A percentile compares a stretch with the other conserved stretches of the same genome.
Evolutionary conservation across 1,284 basidiomycete species (phyloP).

Genomic region (Cerioporus squamosus): DNA sequence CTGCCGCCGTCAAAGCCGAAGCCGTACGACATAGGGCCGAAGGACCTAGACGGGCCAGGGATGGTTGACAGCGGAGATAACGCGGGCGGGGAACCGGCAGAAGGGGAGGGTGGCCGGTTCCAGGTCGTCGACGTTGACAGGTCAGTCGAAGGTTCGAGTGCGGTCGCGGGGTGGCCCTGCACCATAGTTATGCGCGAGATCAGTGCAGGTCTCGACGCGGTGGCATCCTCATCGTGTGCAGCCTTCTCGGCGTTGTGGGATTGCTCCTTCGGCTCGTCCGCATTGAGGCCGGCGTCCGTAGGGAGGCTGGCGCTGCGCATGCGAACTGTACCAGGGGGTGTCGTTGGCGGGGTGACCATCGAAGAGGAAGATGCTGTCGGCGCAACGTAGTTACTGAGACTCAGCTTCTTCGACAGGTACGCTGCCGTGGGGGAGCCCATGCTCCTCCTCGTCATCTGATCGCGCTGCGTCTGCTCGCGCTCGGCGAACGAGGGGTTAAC

Average conservation of each 20-base stretch:
- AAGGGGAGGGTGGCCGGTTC: constrained; percentile 17
- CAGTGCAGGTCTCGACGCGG: constrained; percentile 1
- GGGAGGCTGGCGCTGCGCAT: constrained; percentile 24
- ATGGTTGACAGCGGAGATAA: constrained; percentile 16
- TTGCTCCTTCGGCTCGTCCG: constrained; percentile 19
- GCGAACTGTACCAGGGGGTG: constrained; percentile 26
- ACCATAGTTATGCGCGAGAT: constrained; percentile 3
- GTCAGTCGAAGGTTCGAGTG: constrained; percentile 12
- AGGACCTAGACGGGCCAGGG: constrained; percentile 15
- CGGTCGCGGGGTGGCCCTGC: constrained; percentile 10
- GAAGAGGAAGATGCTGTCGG: constrained; percentile 12
- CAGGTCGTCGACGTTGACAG: constrained; percentile 1
- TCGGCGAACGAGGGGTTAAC: constrained; percentile 13
- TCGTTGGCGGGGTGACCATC: constrained; percentile 35
- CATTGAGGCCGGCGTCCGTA: constrained; percentile 15
- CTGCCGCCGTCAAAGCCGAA: constrained; percentile 14
- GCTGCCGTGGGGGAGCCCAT: constrained; percentile 22
- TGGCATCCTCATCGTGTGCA: constrained; percentile 3
- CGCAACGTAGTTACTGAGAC: constrained; percentile 52
- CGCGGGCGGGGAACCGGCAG: constrained; percentile 9
- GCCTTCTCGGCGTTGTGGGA: constrained; percentile 1
- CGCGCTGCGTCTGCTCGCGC: constrained; percentile 15
- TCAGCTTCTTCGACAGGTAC: constrained; percentile 43
- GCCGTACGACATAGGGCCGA: constrained; percentile 13
- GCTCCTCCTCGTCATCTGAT: constrained; percentile 17